These are phyloP conservation scores for Oxalis stricta DNA, from an alignment of 441 rosid genomes.

Conservation along the genomic window DNA sequence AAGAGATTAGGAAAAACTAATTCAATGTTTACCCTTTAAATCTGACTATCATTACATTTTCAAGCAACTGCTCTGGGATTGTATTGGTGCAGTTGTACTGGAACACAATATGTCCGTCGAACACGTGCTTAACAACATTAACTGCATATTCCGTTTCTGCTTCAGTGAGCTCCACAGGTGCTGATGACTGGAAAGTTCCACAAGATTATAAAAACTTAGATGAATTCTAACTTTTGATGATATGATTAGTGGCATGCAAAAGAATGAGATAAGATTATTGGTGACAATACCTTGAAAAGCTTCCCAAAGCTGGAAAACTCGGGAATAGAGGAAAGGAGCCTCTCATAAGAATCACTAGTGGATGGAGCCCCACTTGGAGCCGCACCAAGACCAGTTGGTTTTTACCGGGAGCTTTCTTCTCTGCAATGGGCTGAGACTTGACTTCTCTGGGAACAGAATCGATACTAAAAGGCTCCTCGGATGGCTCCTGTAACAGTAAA, in stretches of 20 bases:
- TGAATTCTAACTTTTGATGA: neutral
- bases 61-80: conserved; percentile 83
- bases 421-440: conserved; percentile 74
- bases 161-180: conserved; percentile 93
- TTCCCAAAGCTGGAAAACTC: conserved; percentile 69
- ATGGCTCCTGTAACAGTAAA: conserved; percentile 48
- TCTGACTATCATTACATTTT: conserved; percentile 56
- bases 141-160: conserved; percentile 97
- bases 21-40: neutral
- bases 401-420: conserved; percentile 87
- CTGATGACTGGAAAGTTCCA: conserved; percentile 46
- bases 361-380: conserved; percentile 49
- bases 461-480: conserved; percentile 73
- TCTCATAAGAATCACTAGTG: conserved; percentile 67
- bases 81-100: conserved; percentile 97
- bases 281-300: conserved; percentile 68
- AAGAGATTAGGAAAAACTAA: conserved; percentile 1
- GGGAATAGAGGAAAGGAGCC: conserved; percentile 64
- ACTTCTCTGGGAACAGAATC: conserved; percentile 77
- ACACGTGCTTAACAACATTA: conserved; percentile 88
- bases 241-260: neutral
- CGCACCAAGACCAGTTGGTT: conserved; percentile 77
- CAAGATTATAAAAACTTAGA: conserved; percentile 6
- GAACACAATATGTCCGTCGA: conserved; percentile 70
- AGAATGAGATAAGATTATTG: neutral